Base-by-base conservation (phyloP, 306 rosid species). In the Glycine latifolia region DNA sequence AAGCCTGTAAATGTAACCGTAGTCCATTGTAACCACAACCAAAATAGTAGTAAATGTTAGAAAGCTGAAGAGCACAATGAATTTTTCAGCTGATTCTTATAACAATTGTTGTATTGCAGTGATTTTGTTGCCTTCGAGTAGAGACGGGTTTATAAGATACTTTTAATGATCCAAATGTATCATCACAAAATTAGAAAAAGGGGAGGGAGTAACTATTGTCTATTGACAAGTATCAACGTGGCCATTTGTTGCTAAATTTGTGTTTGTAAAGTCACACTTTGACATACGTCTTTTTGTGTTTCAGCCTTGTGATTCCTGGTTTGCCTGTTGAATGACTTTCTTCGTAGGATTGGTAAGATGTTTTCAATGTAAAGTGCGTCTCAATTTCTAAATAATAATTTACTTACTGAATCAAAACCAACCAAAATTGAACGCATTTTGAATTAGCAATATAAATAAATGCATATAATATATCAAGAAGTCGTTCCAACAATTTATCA, bases 51-150 rank as follows among this genome's bases (percentile, higher is more conserved):
- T 37, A 17, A 17, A 8, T 9, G 63, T 11, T 48, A 44, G 70
- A 69, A 68, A 44, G 63, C 82, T 73, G 72, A 66, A 44, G 52
- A 76, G 71, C 50, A 55, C 7, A 75, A 67, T 49, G 52, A 56
- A 31, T 48, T 78, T 71, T 75, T 83, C 81, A 76, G 81, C 60
- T 59, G 60, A 67, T 77, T 81, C 60, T 48, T 49, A 26, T 63
- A 48, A 54, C 37, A 75, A 63, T 71, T 80, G 62, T 75, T 48
- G 70, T 63, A 79, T 59, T 74, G 85, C 79, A 53, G 55, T 79
- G 55, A 77, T 80, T 66, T 61, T 70, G 56, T 61, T 70, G 56
- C 62, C 73, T 55, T 35, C 10, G 33, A 80, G 71, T 73, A 63
- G 74, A 76, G 70, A 67, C 15, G 61, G 84, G 61, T 68, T 44